Evolutionary conservation across 208 protist genomes (phyloP).

Genomic region (Acanthamoeba lenticulata): DNA sequence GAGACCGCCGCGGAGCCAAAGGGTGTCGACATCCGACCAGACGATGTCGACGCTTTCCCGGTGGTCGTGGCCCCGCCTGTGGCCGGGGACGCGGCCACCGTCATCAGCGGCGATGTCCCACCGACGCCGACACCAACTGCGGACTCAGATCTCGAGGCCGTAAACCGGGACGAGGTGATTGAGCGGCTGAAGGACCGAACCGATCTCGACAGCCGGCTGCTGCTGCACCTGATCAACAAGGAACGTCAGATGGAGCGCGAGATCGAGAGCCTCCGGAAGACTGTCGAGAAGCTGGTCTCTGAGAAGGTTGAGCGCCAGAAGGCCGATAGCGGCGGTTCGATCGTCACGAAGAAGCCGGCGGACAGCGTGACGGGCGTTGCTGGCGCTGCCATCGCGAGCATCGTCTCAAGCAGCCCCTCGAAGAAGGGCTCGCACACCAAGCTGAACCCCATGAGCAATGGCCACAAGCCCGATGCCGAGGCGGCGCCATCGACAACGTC

Average conservation of each 20-base stretch:
- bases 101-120: too few relatives aligned
- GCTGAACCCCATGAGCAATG: not conserved
- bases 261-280: not conserved
- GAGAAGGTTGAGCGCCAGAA: not conserved
- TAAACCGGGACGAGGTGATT: not conserved
- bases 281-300: not conserved
- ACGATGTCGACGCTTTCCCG: too few relatives aligned
- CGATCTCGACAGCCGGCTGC: not conserved
- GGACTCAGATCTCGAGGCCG: not conserved
- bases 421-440: not conserved
- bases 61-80: too few relatives aligned
- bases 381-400: not conserved
- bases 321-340: not conserved
- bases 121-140: not conserved
- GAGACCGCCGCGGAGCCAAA: too few relatives aligned
- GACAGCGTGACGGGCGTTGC: too few relatives aligned
- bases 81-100: too few relatives aligned
- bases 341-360: not conserved
- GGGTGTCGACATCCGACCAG: too few relatives aligned
- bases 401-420: too few relatives aligned
- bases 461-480: not conserved
- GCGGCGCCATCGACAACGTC: not conserved
- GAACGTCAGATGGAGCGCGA: not conserved
- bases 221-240: not conserved
- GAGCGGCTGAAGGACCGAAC: conserved; percentile 8